Evolutionary conservation across 140 eudicot species (phyloP).

Genomic region (Eryngium alpinum): DNA sequence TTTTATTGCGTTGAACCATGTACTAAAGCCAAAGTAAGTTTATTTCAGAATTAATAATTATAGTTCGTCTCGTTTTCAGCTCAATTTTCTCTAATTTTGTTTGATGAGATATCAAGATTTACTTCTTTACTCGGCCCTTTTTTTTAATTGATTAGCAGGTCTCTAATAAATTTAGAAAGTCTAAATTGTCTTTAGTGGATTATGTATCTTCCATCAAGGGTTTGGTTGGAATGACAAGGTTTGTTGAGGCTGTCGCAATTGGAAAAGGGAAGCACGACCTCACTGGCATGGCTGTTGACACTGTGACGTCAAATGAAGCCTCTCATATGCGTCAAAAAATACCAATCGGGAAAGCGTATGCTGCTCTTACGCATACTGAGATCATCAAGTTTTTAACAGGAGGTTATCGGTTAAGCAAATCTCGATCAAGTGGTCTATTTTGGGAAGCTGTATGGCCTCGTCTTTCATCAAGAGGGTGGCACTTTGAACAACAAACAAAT

Average conservation of each 20-base stretch:
- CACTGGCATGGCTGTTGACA: conserved; percentile 46
- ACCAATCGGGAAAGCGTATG: conserved; percentile 73
- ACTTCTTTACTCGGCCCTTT: conserved; percentile 1
- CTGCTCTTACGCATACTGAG: conserved; percentile 53
- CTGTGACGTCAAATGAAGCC: conserved; percentile 41
- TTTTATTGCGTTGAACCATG: too few relatives aligned
- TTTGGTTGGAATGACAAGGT: conserved; percentile 45
- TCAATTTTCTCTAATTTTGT: not conserved
- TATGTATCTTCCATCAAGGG: conserved; percentile 48
- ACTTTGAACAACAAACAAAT: conserved; percentile 59
- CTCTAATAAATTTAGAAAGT: conserved; percentile 49
- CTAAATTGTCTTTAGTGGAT: conserved; percentile 40
- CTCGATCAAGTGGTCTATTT: conserved; percentile 66
- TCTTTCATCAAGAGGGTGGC: conserved; percentile 85
- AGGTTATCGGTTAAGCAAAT: conserved; percentile 72
- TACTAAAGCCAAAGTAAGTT: not conserved
- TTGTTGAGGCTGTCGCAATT: conserved; percentile 64
- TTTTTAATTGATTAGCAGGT: conserved; percentile 49
- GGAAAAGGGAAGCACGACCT: conserved; percentile 74
- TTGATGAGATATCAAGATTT: not conserved
- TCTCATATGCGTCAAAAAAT: conserved; percentile 40
- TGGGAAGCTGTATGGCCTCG: conserved; percentile 99
- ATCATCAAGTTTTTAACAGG: conserved; percentile 62
- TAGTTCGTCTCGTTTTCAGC: not conserved
- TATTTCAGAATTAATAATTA: not conserved